These are phyloP conservation scores for Pythium sp. DNA, from an alignment of 352 stramenopile species.

Conservation along the genomic window DNA sequence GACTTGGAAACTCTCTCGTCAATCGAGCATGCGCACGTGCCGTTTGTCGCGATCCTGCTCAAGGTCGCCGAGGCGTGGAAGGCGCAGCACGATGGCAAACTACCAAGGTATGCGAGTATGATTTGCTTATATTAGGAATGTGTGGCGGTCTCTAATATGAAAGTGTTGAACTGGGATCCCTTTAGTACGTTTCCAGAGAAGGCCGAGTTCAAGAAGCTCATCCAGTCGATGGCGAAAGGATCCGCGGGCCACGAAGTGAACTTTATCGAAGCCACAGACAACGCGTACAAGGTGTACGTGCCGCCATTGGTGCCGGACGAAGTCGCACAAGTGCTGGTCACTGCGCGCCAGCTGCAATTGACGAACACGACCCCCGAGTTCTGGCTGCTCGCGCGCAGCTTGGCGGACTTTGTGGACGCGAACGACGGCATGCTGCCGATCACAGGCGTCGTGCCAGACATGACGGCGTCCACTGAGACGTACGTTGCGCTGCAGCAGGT, in stretches of 20 bases:
- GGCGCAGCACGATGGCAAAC: slow-evolving; percentile 29
- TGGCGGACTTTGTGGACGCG: slow-evolving; percentile 76
- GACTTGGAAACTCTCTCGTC: slow-evolving; percentile 68
- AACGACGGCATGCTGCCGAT: slow-evolving; percentile 76
- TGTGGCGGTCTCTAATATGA: neutral
- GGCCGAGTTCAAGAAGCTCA: slow-evolving; percentile 78
- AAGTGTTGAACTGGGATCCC: neutral
- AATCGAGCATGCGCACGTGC: slow-evolving; percentile 90
- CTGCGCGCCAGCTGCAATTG: slow-evolving; percentile 34
- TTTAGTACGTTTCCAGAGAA: slow-evolving; percentile 85
- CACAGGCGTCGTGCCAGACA: slow-evolving; percentile 95
- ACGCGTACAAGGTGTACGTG: slow-evolving; percentile 93
- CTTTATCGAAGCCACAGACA: slow-evolving; percentile 92
- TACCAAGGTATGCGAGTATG: slow-evolving; percentile 36
- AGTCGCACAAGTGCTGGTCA: slow-evolving; percentile 55
- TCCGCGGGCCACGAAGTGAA: slow-evolving; percentile 90
- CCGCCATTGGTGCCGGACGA: slow-evolving; percentile 78
- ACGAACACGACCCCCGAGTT: slow-evolving; percentile 58
- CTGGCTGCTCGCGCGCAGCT: slow-evolving; percentile 69
- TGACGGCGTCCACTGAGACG: slow-evolving; percentile 93
- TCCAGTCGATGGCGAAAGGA: slow-evolving; percentile 61
- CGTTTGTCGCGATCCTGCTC: slow-evolving; percentile 92
- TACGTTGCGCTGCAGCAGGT: slow-evolving; percentile 94
- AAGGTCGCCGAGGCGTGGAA: slow-evolving; percentile 67
- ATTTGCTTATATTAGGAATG: neutral